Conservation (phyloP, 305 asterid species). For the Fraxinus dipetala region DNA sequence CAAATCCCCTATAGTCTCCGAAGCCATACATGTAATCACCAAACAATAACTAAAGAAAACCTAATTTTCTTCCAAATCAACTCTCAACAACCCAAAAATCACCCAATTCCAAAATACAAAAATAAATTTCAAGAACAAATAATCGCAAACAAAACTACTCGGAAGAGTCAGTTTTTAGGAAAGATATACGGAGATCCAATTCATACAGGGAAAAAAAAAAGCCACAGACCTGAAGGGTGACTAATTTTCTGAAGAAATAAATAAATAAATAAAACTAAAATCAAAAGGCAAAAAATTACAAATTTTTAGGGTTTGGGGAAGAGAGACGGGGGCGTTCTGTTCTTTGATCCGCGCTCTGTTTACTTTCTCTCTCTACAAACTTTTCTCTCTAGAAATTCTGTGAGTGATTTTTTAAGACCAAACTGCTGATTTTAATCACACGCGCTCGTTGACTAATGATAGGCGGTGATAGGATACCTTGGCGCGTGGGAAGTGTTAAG, state of each 20-base stretch:
- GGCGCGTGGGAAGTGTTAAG: background rate
- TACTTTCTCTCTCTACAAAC: constrained; percentile 33
- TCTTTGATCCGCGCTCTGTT: constrained; percentile 40
- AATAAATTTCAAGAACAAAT: constrained; percentile 11
- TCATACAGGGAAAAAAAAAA: constrained; percentile 21
- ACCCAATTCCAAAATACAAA: constrained; percentile 18
- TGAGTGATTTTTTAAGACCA: constrained; percentile 16
- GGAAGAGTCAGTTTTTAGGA: background rate
- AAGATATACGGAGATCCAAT: constrained; percentile 28
- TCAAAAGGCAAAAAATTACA: background rate
- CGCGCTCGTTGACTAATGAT: constrained; percentile 35
- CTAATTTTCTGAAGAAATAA: constrained; percentile 1
- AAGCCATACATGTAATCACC: constrained; percentile 67
- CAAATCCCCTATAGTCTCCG: constrained; percentile 45
- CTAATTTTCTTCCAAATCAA: constrained; percentile 34
- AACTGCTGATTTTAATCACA: constrained; percentile 29
- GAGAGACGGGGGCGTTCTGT: constrained; percentile 22
- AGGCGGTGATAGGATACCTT: constrained; percentile 31
- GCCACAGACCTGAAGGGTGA: constrained; percentile 15
- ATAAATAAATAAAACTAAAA: constrained; percentile 7
- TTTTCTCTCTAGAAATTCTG: constrained; percentile 36
- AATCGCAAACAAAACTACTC: background rate
- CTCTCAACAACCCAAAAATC: constrained; percentile 41
- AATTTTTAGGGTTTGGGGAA: constrained; percentile 43
- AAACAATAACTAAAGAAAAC: constrained; percentile 17